Percentiles rank a stretch among this genome's conserved stretches.
These are phyloP conservation scores for Phoma herbarum DNA, from an alignment of 2,329 filamentous ascomycete genomes.

Conservation along the genomic window DNA sequence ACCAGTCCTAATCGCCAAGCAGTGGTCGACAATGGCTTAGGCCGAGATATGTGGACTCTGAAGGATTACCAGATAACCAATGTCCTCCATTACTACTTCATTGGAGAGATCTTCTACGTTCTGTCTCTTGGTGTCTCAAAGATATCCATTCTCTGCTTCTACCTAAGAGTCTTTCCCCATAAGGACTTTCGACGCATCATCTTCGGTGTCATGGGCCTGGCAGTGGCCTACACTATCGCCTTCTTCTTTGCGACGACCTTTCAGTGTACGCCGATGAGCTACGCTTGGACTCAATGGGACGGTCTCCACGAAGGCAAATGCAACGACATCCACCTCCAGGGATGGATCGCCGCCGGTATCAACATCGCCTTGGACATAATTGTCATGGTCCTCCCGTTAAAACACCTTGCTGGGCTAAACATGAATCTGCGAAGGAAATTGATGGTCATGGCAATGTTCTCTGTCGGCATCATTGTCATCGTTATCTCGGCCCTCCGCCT, in stretches of 20 bases:
- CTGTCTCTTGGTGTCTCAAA: constrained; percentile 40
- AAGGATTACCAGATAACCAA: constrained; percentile 51
- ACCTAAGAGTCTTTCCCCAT: constrained; percentile 46
- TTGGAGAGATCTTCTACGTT: constrained; percentile 49
- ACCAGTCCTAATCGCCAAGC: constrained; percentile 29
- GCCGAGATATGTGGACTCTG: constrained; percentile 63
- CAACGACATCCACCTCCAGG: constrained; percentile 46
- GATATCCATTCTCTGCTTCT: constrained; percentile 49
- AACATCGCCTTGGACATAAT: constrained; percentile 44
- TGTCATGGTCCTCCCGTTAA: constrained; percentile 46
- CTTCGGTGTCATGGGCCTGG: constrained; percentile 40
- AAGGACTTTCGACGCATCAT: constrained; percentile 36
- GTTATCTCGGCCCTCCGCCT: constrained; percentile 40
- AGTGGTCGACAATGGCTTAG: constrained; percentile 52
- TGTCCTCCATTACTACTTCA: constrained; percentile 48
- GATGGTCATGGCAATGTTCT: constrained; percentile 50
- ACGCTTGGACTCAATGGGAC: constrained; percentile 57
- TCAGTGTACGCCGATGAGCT: constrained; percentile 60
- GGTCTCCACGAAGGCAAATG: constrained; percentile 38
- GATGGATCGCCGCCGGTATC: constrained; percentile 41
- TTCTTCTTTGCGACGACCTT: constrained; percentile 61
- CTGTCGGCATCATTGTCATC: constrained; percentile 44
- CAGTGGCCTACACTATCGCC: constrained; percentile 43
- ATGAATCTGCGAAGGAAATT: constrained; percentile 47
- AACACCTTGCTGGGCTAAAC: constrained; percentile 41